Percentiles rank a stretch among this genome's conserved stretches.
These are phyloP conservation scores for Immersiporthe knoxdaviesiana DNA, from an alignment of 2,329 filamentous ascomycete species.

Conservation along the genomic window DNA sequence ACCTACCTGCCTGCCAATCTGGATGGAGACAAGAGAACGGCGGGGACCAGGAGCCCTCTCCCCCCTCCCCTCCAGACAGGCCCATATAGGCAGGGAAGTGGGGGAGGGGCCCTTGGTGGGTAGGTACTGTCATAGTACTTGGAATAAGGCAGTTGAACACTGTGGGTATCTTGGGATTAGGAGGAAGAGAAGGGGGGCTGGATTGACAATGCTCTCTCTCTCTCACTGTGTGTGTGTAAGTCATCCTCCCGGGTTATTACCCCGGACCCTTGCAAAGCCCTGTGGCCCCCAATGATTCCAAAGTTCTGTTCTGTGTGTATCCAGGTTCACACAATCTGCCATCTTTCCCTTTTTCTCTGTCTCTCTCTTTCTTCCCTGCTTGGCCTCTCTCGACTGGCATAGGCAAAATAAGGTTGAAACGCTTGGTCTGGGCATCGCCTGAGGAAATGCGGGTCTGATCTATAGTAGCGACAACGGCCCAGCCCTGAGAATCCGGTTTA, in stretches of 20 bases:
- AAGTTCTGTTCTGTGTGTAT: neutral
- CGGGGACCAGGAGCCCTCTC: conserved; percentile 20
- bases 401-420: conserved; percentile 18
- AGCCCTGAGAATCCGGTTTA: conserved; percentile 1
- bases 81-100: conserved; percentile 19
- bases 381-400: conserved; percentile 16
- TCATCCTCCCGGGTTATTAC: conserved; percentile 18
- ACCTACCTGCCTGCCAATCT: conserved; percentile 20
- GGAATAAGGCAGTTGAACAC: conserved; percentile 19
- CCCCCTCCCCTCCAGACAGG: too few relatives aligned
- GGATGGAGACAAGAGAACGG: conserved; percentile 13
- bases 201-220: conserved; percentile 16
- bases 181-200: conserved; percentile 23
- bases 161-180: too few relatives aligned
- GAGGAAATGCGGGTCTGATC: conserved; percentile 2
- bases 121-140: too few relatives aligned
- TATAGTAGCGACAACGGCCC: neutral
- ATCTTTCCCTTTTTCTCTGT: neutral
- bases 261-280: conserved; percentile 20
- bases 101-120: conserved; percentile 12
- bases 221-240: too few relatives aligned
- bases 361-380: neutral
- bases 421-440: conserved; percentile 7
- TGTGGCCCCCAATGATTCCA: conserved; percentile 12
- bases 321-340: conserved; percentile 23